Evolutionary conservation across 2,329 filamentous ascomycete genomes (phyloP).

Genomic region (Cladosporium sp.): DNA sequence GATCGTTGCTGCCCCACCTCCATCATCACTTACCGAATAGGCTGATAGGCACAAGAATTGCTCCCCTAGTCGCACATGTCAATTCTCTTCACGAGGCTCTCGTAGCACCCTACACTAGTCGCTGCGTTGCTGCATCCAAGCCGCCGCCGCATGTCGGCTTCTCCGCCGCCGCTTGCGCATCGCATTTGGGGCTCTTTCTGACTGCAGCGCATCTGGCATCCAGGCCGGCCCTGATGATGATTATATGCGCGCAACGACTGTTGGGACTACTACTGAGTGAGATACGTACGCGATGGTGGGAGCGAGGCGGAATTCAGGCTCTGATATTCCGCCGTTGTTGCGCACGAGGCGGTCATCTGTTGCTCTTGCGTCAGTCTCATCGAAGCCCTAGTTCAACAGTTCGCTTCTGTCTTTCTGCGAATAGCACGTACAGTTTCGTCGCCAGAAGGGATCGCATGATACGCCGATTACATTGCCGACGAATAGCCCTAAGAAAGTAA

Average conservation of each 20-base stretch:
- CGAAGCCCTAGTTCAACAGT: not conserved
- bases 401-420: not conserved
- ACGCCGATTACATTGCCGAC: conserved; percentile 68
- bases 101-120: conserved; percentile 7
- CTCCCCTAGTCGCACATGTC: conserved; percentile 53
- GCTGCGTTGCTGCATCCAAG: not conserved
- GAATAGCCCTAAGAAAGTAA: conserved; percentile 73
- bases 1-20: not conserved
- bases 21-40: conserved; percentile 67
- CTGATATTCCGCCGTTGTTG: conserved; percentile 60
- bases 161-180: not conserved
- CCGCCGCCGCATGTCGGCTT: conserved; percentile 5
- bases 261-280: not conserved
- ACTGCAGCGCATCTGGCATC: not conserved
- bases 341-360: conserved; percentile 57
- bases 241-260: not conserved
- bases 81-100: conserved; percentile 46
- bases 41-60: conserved; percentile 74
- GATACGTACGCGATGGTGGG: conserved; percentile 49
- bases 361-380: not conserved
- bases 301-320: conserved; percentile 85
- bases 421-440: conserved; percentile 49
- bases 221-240: not conserved
- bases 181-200: not conserved
- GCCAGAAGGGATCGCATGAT: conserved; percentile 67